These are phyloP conservation scores for Trypanosoma rangeli DNA, from an alignment of 208 protist species.

Conservation along the genomic window DNA sequence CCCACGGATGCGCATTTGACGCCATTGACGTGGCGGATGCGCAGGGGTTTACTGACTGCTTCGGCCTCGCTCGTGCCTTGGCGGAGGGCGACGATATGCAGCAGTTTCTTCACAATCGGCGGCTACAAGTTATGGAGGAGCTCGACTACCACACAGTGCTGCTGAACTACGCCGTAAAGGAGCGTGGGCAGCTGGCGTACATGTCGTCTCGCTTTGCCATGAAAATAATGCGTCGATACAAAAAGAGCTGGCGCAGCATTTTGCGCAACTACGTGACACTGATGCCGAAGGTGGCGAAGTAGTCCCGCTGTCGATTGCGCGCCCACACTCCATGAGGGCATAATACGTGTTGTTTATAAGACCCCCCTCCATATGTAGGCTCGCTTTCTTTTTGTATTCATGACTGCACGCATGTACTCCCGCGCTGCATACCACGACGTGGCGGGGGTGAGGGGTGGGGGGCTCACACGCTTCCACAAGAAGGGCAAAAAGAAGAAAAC, in stretches of 20 bases:
- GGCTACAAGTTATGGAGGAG: conserved; percentile 90
- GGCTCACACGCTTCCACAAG: too few species aligned
- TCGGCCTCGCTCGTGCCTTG: conserved; percentile 77
- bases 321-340: neutral
- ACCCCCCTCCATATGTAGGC: neutral
- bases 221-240: conserved; percentile 91
- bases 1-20: conserved; percentile 86
- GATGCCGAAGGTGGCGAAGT: conserved; percentile 64
- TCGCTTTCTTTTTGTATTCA: too few species aligned
- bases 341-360: neutral
- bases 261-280: conserved; percentile 87
- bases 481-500: too few species aligned
- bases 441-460: too few species aligned
- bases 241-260: conserved; percentile 85
- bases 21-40: conserved; percentile 88
- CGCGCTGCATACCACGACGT: too few species aligned
- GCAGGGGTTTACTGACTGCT: conserved; percentile 92
- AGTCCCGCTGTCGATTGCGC: neutral
- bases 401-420: too few species aligned
- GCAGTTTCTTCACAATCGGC: conserved; percentile 74
- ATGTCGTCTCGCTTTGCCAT: conserved; percentile 88
- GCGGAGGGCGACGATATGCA: conserved; percentile 69
- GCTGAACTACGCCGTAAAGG: conserved; percentile 77
- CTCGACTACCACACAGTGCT: conserved; percentile 81
- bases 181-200: conserved; percentile 86